Base-by-base conservation (phyloP, 2,329 filamentous ascomycete genomes). In the Alternaria incomplexa region DNA sequence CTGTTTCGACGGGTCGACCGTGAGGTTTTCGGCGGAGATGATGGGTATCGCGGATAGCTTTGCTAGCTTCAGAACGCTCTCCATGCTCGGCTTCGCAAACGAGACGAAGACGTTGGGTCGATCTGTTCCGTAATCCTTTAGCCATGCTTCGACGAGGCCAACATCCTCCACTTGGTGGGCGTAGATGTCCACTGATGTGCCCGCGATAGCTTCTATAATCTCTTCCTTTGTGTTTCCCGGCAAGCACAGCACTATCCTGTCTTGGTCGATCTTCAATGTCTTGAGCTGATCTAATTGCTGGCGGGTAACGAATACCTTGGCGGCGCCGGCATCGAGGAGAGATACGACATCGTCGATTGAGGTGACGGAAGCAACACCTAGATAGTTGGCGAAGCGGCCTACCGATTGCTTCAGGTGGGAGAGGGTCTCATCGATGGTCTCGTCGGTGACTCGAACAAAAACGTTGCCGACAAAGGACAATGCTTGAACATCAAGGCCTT, bases 291-390 rank as follows among this genome's bases (percentile, higher is more conserved):
- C 83, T 56, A 96, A 83, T 77, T 93, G 91, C 60, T 89, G 85
- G 51, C 89, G 86, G 17, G 87, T 86, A 54, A 97, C 91, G 78
- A 98, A 96, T 65, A 96, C 90, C 77, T 91, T 96, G 56, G 89
- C 88, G 7, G 93, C 93, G 63, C 96, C 96, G 67, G 89, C 88
- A 78, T 99, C 92, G 59, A 99, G 88, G 36, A 98, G 85, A 50
- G 91, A 87, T 57, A 95, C 82, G 36, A 98, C 84, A 67, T 96
- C 91, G 69, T 93, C 90, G 58, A 84, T 83, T 11, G 89, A 89
- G 30, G 87, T 80, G 43, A 98, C 85, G 22, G 82, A 82, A 5
- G 91, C 90, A 54, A 90, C 93, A 73, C 97, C 93, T 69, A 97
- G 87, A 78, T 91, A 93, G 67, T 92, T 87, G 68, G 85, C 79